A percentile compares a stretch with the other conserved stretches of the same genome.
Evolutionary conservation across 345 rosid species (phyloP).

Genomic region (Gossypium ekmanianum): DNA sequence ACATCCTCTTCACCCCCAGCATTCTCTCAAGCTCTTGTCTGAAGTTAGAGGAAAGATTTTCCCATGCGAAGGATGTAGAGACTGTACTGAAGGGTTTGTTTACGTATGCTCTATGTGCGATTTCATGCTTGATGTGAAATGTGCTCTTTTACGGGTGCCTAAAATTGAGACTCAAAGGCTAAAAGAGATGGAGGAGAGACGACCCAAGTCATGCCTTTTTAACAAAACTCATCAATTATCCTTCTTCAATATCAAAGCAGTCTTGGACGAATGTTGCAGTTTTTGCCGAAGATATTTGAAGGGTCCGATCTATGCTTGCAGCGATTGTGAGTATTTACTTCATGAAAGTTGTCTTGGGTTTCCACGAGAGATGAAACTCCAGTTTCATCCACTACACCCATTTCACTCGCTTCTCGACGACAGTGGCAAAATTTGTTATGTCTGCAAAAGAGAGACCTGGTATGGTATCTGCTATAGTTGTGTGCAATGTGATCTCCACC

Average conservation of each 20-base stretch:
- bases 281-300: not conserved
- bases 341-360: not conserved
- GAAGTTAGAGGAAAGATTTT: not conserved
- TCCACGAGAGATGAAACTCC: not conserved
- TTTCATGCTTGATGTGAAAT: conserved; percentile 16
- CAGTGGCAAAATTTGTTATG: not conserved
- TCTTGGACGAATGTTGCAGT: not conserved
- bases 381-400: not conserved
- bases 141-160: not conserved
- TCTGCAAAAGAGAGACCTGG: not conserved
- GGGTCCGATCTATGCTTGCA: not conserved
- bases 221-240: conserved; percentile 3
- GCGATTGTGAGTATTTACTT: not conserved
- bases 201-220: not conserved
- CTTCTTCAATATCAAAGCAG: not conserved
- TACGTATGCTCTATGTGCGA: conserved; percentile 15
- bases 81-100: not conserved
- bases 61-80: conserved; percentile 10
- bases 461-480: not conserved
- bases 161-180: not conserved
- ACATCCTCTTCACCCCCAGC: conserved; percentile 15
- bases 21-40: conserved; percentile 13
- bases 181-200: not conserved
- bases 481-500: not conserved
- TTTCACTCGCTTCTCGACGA: not conserved